A percentile compares a stretch with the other conserved stretches of the same genome.
These are phyloP conservation scores for Trichoderma sp. DNA, from an alignment of 2,329 filamentous ascomycete species.

Conservation along the genomic window DNA sequence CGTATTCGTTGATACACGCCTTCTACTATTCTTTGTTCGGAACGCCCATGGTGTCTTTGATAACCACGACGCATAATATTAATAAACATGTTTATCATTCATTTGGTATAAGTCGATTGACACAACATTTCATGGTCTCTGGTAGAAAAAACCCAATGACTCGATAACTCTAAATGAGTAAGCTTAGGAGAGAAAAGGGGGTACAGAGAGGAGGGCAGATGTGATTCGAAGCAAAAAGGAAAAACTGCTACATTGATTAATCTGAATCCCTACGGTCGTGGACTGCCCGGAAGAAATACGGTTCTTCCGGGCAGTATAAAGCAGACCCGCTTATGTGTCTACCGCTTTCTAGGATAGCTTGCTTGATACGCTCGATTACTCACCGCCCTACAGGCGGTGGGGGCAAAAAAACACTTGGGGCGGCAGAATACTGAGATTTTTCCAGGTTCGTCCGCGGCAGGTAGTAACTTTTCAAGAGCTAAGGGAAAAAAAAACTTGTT, in stretches of 20 bases:
- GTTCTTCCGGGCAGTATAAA: neutral
- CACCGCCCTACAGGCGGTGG: conserved; percentile 20
- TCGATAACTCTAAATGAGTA: neutral
- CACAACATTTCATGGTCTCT: neutral
- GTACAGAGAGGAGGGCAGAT: neutral
- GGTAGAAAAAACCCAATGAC: neutral
- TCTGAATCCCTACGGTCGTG: neutral
- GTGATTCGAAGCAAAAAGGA: neutral
- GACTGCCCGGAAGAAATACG: too few relatives aligned
- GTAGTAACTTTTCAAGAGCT: neutral
- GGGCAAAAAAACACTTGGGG: conserved; percentile 3
- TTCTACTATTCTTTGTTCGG: neutral
- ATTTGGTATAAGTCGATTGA: neutral
- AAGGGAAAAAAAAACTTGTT: neutral
- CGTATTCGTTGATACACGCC: neutral
- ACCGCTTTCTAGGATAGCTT: neutral
- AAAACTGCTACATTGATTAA: neutral
- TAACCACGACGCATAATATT: neutral
- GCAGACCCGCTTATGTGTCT: neutral
- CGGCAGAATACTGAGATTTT: conserved; percentile 24
- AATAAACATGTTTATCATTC: neutral
- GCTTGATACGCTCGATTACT: conserved; percentile 22
- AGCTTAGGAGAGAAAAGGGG: neutral
- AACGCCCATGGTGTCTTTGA: too few relatives aligned
- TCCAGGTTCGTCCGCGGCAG: neutral